A percentile compares a stretch with the other conserved stretches of the same genome.
phyloP scores from a whole-genome alignment of 2,329 filamentous ascomycete species.

The Hypoxylon rubiginosum region DNA sequence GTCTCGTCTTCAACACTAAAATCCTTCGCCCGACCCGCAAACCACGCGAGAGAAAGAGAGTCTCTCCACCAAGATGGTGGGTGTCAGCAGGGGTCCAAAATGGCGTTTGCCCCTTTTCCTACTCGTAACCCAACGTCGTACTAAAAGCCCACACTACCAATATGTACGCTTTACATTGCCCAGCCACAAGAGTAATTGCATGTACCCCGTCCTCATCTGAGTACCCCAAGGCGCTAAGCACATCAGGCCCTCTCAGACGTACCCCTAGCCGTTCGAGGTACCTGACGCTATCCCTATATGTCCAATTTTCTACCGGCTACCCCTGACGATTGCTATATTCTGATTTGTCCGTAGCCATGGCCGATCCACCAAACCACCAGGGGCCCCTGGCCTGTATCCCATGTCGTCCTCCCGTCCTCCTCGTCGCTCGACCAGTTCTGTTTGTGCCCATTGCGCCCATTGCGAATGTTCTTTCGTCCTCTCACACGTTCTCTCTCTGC shows the following conservation, averaged over 20 bases:
- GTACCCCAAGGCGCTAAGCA: constrained; percentile 34
- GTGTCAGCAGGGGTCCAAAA: constrained; percentile 28
- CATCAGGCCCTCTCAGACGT: constrained; percentile 25
- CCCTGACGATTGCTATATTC: constrained; percentile 35
- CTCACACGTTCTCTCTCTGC: constrained; percentile 32
- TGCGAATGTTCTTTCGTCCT: constrained; percentile 23
- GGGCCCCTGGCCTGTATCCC: constrained; percentile 29
- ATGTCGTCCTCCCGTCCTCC: constrained; percentile 39
- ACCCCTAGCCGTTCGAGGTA: constrained; percentile 35
- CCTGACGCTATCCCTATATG: constrained; percentile 36
- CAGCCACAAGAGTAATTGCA: constrained; percentile 40
- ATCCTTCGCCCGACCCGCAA: constrained; percentile 37
- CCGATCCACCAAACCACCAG: constrained; percentile 32
- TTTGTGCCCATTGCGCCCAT: constrained; percentile 18
- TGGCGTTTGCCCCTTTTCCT: constrained; percentile 35
- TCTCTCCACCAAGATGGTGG: constrained; percentile 32
- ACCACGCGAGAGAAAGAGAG: constrained; percentile 35
- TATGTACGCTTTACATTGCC: constrained; percentile 38
- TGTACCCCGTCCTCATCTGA: constrained; percentile 28
- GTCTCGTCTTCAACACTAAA: constrained; percentile 5
- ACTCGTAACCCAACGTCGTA: constrained; percentile 33
- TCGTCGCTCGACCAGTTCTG: constrained; percentile 28
- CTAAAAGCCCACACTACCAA: constrained; percentile 26
- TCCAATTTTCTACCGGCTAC: constrained; percentile 18
- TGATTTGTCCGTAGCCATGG: constrained; percentile 30